These are phyloP conservation scores for Tulasnella sp. DNA, from an alignment of 768 basidiomycete species.

Conservation along the genomic window DNA sequence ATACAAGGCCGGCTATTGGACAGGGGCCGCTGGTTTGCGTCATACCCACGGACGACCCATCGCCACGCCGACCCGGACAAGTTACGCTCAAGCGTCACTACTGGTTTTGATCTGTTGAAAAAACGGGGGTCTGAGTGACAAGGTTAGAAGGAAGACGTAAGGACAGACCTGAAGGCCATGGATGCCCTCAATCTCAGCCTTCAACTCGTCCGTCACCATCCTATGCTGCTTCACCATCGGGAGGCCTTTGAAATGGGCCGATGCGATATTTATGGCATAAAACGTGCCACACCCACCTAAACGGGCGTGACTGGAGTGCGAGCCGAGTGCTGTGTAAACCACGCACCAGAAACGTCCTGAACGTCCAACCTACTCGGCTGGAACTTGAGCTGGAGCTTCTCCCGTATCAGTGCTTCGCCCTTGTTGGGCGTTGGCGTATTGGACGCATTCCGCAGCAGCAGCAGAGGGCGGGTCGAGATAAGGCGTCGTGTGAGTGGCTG, in stretches of 20 bases:
- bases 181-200: constrained; percentile 79
- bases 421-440: constrained; percentile 24
- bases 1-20: too few species aligned
- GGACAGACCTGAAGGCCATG: constrained; percentile 80
- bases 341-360: constrained; percentile 86
- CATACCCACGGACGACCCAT: too few species aligned
- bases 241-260: constrained; percentile 73
- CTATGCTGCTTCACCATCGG: constrained; percentile 87
- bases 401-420: constrained; percentile 58
- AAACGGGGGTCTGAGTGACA: too few species aligned
- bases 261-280: constrained; percentile 83
- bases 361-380: constrained; percentile 71
- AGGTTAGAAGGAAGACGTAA: not conserved
- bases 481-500: not conserved
- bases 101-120: too few species aligned
- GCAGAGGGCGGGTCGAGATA: not conserved
- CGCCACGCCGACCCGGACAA: too few species aligned
- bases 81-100: too few species aligned
- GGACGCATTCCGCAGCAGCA: not conserved
- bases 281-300: constrained; percentile 94
- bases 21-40: too few species aligned
- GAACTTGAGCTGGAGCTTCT: constrained; percentile 64
- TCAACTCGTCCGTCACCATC: constrained; percentile 72
- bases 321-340: not conserved
- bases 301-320: not conserved